These are phyloP conservation scores for Paramecium biaurelia DNA, from an alignment of 73 alveolate genomes.

Conservation along the genomic window DNA sequence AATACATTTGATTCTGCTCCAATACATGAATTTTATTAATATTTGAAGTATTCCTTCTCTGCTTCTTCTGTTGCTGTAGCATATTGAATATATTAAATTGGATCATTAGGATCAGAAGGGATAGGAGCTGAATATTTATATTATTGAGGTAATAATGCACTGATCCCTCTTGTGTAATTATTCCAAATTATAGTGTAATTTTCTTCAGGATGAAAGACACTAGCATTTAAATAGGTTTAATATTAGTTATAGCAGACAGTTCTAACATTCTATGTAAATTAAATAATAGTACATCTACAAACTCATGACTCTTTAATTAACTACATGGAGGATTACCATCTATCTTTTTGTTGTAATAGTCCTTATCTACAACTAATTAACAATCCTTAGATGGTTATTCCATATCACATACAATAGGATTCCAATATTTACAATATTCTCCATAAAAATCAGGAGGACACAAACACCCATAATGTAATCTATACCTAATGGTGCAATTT, in stretches of 20 bases:
- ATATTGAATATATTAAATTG: background rate
- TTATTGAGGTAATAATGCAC: background rate
- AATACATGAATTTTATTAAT: background rate
- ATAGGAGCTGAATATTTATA: background rate
- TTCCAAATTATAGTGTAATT: slow-evolving; percentile 23
- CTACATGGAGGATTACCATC: slow-evolving; percentile 40
- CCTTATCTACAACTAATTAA: background rate
- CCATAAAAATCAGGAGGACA: slow-evolving; percentile 37
- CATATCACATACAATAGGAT: background rate
- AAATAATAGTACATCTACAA: background rate
- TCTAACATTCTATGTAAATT: background rate
- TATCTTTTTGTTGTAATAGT: background rate
- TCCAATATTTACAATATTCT: background rate
- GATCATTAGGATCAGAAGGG: background rate
- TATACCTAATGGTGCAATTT: background rate
- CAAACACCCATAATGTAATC: slow-evolving; percentile 8
- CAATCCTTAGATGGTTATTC: background rate
- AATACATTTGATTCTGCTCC: background rate
- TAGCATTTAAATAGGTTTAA: background rate
- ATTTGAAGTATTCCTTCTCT: background rate
- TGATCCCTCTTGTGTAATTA: slow-evolving; percentile 17
- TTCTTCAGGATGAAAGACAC: background rate
- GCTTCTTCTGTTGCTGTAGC: background rate
- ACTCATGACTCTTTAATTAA: background rate
- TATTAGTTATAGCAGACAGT: background rate